Conservation (phyloP, 1,139 yeast species). For the Entelexis sorbosivorans region DNA sequence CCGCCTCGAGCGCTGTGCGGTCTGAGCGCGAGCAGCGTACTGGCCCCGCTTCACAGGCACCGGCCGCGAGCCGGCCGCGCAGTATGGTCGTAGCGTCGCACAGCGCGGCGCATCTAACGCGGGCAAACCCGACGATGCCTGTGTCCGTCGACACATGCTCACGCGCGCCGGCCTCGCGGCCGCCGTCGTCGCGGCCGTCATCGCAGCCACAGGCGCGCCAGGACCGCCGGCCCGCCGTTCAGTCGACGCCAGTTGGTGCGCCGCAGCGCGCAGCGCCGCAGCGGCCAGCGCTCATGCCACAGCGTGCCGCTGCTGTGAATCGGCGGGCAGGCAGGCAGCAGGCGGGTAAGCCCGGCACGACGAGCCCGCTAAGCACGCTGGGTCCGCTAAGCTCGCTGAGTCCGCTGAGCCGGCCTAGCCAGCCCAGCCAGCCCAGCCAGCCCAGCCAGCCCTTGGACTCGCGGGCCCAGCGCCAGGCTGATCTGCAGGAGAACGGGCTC, state of each 20-base stretch:
- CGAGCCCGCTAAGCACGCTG: too few relatives aligned
- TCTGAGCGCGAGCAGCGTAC: too few relatives aligned
- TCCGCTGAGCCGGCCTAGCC: too few relatives aligned
- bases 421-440: too few relatives aligned
- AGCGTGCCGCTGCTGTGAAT: background rate
- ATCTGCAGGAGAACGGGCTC: conserved; percentile 1
- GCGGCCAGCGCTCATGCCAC: background rate
- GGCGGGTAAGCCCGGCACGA: too few relatives aligned
- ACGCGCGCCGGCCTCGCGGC: background rate
- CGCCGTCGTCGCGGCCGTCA: background rate
- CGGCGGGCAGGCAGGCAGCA: too few relatives aligned
- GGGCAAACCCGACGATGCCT: background rate
- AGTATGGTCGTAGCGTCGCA: background rate
- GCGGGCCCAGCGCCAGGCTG: conserved; percentile 1
- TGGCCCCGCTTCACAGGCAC: too few relatives aligned
- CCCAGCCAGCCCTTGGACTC: background rate
- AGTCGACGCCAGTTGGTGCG: background rate
- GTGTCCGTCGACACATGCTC: background rate
- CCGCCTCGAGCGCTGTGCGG: background rate
- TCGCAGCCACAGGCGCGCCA: background rate
- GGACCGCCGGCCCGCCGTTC: background rate
- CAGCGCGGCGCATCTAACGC: background rate
- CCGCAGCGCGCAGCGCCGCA: too few relatives aligned
- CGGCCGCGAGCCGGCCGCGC: background rate
- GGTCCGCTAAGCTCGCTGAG: too few relatives aligned